Conservation (phyloP, 305 asterid genomes). For the Lippia alba region DNA sequence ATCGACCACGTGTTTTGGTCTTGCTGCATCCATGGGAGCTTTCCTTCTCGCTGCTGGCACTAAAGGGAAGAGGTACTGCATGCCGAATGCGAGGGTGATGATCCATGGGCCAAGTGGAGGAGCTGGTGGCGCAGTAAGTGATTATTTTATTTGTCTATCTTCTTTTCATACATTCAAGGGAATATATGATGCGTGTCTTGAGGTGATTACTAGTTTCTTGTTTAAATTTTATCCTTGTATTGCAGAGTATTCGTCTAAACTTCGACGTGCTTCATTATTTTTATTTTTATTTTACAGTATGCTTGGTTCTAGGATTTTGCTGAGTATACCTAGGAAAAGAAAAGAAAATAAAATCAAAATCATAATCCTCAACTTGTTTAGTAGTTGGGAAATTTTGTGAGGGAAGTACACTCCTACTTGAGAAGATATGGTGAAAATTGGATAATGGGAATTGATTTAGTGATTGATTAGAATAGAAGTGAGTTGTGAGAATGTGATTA, state of each 20-base stretch:
- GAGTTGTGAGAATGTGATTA: too few species aligned
- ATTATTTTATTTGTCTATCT: neutral
- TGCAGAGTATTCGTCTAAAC: neutral
- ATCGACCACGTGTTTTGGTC: constrained; percentile 84
- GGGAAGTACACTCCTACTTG: too few species aligned
- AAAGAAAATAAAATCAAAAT: too few species aligned
- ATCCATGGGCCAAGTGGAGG: constrained; percentile 95
- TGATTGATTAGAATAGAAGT: too few species aligned
- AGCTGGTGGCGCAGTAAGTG: constrained; percentile 78
- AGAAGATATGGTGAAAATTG: too few species aligned
- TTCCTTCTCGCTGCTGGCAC: constrained; percentile 89
- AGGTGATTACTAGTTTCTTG: neutral
- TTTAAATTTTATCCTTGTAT: neutral
- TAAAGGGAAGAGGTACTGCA: constrained; percentile 93
- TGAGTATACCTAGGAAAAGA: too few species aligned
- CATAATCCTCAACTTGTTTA: too few species aligned
- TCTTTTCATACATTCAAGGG: neutral
- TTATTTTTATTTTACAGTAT: too few species aligned
- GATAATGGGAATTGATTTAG: too few species aligned
- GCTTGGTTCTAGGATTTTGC: too few species aligned
- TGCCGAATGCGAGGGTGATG: constrained; percentile 97
- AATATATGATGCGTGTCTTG: neutral
- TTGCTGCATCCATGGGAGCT: constrained; percentile 94
- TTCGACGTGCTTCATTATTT: too few species aligned
- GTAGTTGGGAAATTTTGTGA: too few species aligned